phyloP scores from a whole-genome alignment of 1,139 yeast genomes.

The Nakaseomyces nivariensis region DNA sequence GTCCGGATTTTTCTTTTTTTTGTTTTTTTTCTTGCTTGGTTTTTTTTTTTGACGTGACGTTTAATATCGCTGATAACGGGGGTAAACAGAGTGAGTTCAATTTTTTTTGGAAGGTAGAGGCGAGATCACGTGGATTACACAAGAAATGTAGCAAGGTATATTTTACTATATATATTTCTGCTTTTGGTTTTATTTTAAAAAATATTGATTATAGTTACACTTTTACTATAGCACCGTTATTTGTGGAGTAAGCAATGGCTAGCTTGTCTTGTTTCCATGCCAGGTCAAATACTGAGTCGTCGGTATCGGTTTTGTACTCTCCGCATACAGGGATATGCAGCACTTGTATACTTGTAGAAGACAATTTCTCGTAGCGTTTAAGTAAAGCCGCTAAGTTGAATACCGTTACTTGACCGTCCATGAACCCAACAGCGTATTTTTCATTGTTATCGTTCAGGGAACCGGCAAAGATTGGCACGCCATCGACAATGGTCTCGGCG shows the following conservation, averaged over 20 bases:
- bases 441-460: constrained; percentile 41
- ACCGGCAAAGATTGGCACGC: constrained; percentile 45
- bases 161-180: too few relatives aligned
- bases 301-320: constrained; percentile 3
- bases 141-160: too few relatives aligned
- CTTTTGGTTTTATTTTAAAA: background rate
- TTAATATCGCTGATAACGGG: background rate
- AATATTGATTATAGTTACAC: constrained; percentile 5
- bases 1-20: too few relatives aligned
- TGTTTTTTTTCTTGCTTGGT: background rate
- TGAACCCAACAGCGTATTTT: constrained; percentile 53
- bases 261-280: constrained; percentile 11
- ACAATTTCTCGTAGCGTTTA: background rate
- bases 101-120: background rate
- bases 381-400: constrained; percentile 29
- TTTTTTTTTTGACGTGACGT: background rate
- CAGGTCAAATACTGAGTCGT: constrained; percentile 11
- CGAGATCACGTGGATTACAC: background rate
- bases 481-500: constrained; percentile 35
- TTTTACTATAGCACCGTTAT: constrained; percentile 10
- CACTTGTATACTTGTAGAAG: constrained; percentile 11
- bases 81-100: background rate
- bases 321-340: constrained; percentile 1
- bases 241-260: constrained; percentile 11
- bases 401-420: constrained; percentile 36